phyloP scores from a whole-genome alignment of 2,329 filamentous ascomycete species.

The Beauveria varroae region DNA sequence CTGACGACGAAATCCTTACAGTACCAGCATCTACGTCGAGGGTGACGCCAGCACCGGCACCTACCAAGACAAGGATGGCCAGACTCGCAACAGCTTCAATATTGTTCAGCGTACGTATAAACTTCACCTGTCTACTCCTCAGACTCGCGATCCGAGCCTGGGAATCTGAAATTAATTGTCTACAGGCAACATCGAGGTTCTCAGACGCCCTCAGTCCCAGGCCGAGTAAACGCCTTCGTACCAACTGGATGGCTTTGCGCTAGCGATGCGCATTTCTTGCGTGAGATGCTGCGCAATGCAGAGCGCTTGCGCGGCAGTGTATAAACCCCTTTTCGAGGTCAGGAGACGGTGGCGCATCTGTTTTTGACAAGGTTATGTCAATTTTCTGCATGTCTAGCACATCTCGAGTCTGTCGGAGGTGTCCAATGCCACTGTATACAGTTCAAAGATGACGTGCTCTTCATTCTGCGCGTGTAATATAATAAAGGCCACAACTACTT shows the following conservation, averaged over 20 bases:
- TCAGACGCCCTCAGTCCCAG: slow-evolving; percentile 32
- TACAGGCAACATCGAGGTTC: slow-evolving; percentile 38
- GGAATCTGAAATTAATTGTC: neutral
- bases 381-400: neutral
- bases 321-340: neutral
- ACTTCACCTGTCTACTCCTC: neutral
- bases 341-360: neutral
- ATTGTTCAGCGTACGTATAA: slow-evolving; percentile 73
- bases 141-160: no score
- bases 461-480: neutral
- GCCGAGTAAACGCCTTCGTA: slow-evolving; percentile 14
- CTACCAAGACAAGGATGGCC: slow-evolving; percentile 65
- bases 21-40: slow-evolving; percentile 74
- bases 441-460: neutral
- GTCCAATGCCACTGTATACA: neutral
- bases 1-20: slow-evolving; percentile 28
- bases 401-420: neutral
- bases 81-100: slow-evolving; percentile 55
- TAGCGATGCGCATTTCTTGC: neutral
- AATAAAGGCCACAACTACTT: neutral
- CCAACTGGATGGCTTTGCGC: neutral
- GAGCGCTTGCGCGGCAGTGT: neutral
- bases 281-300: neutral
- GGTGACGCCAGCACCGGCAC: slow-evolving; percentile 65
- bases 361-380: neutral